Base-by-base conservation (phyloP, 495 filamentous ascomycete genomes). In the Tuber calosporum region DNA sequence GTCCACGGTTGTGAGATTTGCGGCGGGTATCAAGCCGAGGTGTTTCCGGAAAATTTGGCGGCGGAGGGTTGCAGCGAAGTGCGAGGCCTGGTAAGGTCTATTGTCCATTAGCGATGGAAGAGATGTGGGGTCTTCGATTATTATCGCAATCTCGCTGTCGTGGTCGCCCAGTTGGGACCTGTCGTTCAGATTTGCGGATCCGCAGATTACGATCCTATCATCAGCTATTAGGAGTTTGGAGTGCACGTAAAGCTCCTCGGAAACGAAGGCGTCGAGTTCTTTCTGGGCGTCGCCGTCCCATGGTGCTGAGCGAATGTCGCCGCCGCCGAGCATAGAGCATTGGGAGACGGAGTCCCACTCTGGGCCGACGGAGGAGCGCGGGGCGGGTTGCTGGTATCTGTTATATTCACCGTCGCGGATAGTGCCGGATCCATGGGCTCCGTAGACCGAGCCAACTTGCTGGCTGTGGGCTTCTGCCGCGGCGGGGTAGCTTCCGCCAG, bases 121-220 rank as follows among this genome's bases (percentile, higher is more conserved):
- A 0, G 88, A 86, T 2, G 88, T 89, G 3, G 86, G 88, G 82
- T 97, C 94, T 80, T 93, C 89, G 76, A 96, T 89, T 58, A 93
- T 82, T 70, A 93, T 85, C n/a, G 91, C 91, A 74, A 94, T 92
- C 74, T 94, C 91, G 7, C 89, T 92, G 78, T 92, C 90, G 79
- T 92, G 90, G 72, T 83, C 82, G 26, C 94, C 94, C 22, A 97
- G 87, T 82, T 98, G 94, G 34, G 91, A 94, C 75, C 94, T 91
- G 83, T 98, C 94, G 83, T 98, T 98, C 62, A 98, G 83, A 82
- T 98, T 98, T 43, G 94, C 94, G 0, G 91, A 94, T 68, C 94
- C 94, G 83, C 91, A 93, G 81, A 98, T 94, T 40, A 93, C 94
- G 69, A 92, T 84, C 8, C 88, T 87, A 83, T 98, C 94, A 80